Evolutionary conservation across 202 grass and related monocot species (phyloP).

Genomic region (Panicum virgatum): DNA sequence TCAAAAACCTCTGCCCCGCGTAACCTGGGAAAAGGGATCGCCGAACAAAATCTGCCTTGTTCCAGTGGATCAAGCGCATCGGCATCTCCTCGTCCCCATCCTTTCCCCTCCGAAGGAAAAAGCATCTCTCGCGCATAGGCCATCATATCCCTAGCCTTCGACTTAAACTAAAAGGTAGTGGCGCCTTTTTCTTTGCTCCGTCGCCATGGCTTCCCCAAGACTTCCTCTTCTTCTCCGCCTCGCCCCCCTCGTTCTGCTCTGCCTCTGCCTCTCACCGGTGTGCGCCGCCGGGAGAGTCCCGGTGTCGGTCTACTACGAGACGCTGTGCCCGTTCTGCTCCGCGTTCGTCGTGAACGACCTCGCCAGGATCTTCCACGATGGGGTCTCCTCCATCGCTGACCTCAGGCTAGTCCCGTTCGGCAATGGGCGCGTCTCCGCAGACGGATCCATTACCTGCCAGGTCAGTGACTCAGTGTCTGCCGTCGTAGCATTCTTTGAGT

Average conservation of each 20-base stretch:
- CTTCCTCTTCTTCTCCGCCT: constrained; percentile 21
- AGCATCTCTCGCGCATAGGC: constrained; percentile 37
- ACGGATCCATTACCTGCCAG: constrained; percentile 77
- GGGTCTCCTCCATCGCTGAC: constrained; percentile 65
- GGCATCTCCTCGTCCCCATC: constrained; percentile 44
- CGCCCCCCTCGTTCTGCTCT: constrained; percentile 41
- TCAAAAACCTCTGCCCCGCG: constrained; percentile 29
- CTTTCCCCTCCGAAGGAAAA: constrained; percentile 41
- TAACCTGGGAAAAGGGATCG: constrained; percentile 26
- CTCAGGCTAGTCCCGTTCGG: constrained; percentile 80
- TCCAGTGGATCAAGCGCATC: constrained; percentile 24
- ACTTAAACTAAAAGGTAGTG: not conserved
- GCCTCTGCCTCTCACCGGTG: constrained; percentile 46
- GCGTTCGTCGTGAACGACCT: constrained; percentile 69
- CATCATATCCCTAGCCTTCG: not conserved
- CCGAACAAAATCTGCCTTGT: constrained; percentile 30
- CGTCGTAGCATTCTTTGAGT: not conserved
- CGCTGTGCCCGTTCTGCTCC: constrained; percentile 88
- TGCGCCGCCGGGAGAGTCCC: constrained; percentile 52
- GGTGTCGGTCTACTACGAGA: constrained; percentile 84
- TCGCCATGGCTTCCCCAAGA: constrained; percentile 48
- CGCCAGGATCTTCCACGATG: constrained; percentile 61
- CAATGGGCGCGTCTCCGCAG: constrained; percentile 53
- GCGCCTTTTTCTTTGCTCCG: constrained; percentile 11
- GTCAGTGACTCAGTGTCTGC: constrained; percentile 25